A percentile compares a stretch with the other conserved stretches of the same genome.
Evolutionary conservation across 192 early-diverging fungal genomes (phyloP).

Genomic region (Entomortierella chlamydospora): DNA sequence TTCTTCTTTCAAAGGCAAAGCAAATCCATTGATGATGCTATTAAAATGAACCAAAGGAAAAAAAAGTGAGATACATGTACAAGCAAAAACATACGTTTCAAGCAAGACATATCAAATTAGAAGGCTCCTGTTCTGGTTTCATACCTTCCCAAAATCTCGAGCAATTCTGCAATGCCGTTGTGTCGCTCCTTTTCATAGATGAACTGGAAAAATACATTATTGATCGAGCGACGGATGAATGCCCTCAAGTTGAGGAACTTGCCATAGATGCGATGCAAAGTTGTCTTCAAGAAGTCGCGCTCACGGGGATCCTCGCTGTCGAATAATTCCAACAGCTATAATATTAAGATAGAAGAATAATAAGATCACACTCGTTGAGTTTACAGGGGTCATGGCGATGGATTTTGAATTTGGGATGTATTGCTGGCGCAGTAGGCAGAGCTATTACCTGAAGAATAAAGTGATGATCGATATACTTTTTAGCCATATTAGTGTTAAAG

Average conservation of each 20-base stretch:
- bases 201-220: constrained; percentile 98
- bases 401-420: too few species aligned
- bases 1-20: constrained; percentile 98
- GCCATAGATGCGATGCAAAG: constrained; percentile 97
- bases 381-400: not conserved
- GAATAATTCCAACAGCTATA: constrained; percentile 95
- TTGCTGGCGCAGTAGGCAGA: not conserved
- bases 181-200: constrained; percentile 97
- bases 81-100: not conserved
- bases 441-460: constrained; percentile 90
- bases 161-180: constrained; percentile 97
- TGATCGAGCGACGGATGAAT: constrained; percentile 97
- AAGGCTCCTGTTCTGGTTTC: not conserved
- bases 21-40: constrained; percentile 99
- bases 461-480: constrained; percentile 95
- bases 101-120: not conserved
- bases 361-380: too few species aligned
- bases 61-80: not conserved
- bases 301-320: constrained; percentile 99
- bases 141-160: constrained; percentile 98
- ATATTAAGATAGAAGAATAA: not conserved
- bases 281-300: constrained; percentile 98
- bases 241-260: constrained; percentile 98
- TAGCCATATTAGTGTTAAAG: constrained; percentile 97
- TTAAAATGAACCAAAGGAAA: not conserved